These are phyloP conservation scores for Solioccasus polychromus DNA, from an alignment of 768 basidiomycete genomes.

Conservation along the genomic window DNA sequence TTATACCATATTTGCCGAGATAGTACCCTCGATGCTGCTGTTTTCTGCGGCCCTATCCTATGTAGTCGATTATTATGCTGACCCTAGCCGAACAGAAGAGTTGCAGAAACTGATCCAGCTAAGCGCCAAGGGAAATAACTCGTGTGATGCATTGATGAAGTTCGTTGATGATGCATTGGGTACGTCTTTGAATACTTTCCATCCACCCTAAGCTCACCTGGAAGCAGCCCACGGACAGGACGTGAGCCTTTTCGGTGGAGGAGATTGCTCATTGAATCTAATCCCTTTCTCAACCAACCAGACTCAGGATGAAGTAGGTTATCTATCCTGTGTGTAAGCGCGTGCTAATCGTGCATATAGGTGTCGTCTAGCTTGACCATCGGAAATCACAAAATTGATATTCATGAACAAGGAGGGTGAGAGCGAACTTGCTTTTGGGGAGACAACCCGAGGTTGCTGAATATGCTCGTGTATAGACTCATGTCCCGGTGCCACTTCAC, in stretches of 20 bases:
- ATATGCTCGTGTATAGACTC: constrained; percentile 25
- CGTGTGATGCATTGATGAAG: constrained; percentile 33
- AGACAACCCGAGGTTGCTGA: neutral
- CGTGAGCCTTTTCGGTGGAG: constrained; percentile 25
- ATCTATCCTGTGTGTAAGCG: neutral
- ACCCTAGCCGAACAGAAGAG: constrained; percentile 33
- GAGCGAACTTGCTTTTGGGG: neutral
- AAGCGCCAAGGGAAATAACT: constrained; percentile 24
- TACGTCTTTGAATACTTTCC: constrained; percentile 22
- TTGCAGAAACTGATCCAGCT: constrained; percentile 38
- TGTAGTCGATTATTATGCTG: constrained; percentile 60
- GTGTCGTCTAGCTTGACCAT: neutral
- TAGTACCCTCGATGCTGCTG: constrained; percentile 52
- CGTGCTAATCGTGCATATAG: constrained; percentile 9
- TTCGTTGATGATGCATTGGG: constrained; percentile 49
- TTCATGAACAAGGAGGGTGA: constrained; percentile 23
- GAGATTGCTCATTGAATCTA: constrained; percentile 20
- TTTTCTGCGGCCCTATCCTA: constrained; percentile 56
- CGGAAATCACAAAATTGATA: constrained; percentile 7
- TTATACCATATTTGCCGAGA: constrained; percentile 48
- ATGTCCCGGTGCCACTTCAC: constrained; percentile 27
- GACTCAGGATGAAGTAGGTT: constrained; percentile 41
- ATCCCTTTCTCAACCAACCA: constrained; percentile 36
- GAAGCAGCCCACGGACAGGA: constrained; percentile 30
- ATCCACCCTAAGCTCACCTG: constrained; percentile 26